These are phyloP conservation scores for Neofusicoccum parvum DNA, from an alignment of 2,329 filamentous ascomycete species.

Conservation along the genomic window DNA sequence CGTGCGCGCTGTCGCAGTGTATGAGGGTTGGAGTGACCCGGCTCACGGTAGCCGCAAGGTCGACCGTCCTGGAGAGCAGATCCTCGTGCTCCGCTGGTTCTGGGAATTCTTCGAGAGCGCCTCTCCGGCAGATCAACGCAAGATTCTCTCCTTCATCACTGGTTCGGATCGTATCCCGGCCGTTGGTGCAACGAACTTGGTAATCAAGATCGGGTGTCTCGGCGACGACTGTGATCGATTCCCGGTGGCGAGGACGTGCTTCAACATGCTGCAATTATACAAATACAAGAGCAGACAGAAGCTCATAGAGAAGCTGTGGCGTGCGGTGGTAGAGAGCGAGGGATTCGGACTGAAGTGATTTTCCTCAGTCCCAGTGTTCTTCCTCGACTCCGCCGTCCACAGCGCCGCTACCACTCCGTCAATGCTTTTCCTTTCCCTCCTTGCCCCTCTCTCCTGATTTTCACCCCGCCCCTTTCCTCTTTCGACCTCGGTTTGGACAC, in stretches of 20 bases:
- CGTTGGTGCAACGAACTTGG: slow-evolving; percentile 77
- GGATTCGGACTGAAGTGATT: slow-evolving; percentile 83
- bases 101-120: slow-evolving; percentile 78
- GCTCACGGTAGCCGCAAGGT: slow-evolving; percentile 22
- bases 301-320: slow-evolving; percentile 75
- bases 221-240: slow-evolving; percentile 75
- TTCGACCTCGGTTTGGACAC: too few species aligned
- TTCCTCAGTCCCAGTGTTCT: too few species aligned
- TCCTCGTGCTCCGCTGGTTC: slow-evolving; percentile 73
- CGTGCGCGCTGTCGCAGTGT: slow-evolving; percentile 74
- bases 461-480: too few species aligned
- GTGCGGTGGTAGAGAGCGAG: slow-evolving; percentile 85
- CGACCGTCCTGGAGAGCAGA: slow-evolving; percentile 41
- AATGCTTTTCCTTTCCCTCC: neutral
- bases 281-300: slow-evolving; percentile 68
- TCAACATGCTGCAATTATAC: slow-evolving; percentile 80
- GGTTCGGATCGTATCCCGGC: slow-evolving; percentile 89
- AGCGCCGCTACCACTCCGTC: too few species aligned
- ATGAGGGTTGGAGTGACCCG: slow-evolving; percentile 72
- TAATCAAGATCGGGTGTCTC: slow-evolving; percentile 74
- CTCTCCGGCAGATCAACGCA: slow-evolving; percentile 69
- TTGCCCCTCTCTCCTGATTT: too few species aligned
- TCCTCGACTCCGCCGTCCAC: too few species aligned
- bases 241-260: slow-evolving; percentile 87
- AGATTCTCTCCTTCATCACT: slow-evolving; percentile 82